phyloP scores from a whole-genome alignment of 75 land plant genomes.

The Adiantum capillusveneris region DNA sequence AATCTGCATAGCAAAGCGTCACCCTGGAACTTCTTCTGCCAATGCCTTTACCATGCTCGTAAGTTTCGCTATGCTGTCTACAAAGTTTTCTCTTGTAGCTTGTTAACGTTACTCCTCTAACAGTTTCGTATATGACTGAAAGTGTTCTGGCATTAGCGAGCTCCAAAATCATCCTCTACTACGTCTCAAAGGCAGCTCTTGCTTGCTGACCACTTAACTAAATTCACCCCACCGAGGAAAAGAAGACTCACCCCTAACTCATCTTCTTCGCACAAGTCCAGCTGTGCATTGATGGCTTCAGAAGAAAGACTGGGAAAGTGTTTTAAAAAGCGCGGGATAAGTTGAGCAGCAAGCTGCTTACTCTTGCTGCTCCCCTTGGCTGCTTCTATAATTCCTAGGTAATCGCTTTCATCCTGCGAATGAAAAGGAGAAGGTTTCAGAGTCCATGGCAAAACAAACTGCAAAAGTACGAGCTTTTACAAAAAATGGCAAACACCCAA shows the following conservation, averaged over 20 bases:
- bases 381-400: constrained; percentile 75
- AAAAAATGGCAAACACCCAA: no score
- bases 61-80: no score
- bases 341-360: constrained; percentile 97
- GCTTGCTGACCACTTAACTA: neutral
- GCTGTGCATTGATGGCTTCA: constrained; percentile 51
- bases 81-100: no score
- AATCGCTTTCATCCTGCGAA: constrained; percentile 69
- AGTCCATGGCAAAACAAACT: no score
- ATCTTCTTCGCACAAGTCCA: constrained; percentile 84
- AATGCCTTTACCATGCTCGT: no score
- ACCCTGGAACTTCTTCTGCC: no score
- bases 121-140: no score
- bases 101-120: no score
- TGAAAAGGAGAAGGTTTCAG: neutral
- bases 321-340: constrained; percentile 93
- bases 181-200: neutral
- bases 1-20: no score
- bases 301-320: constrained; percentile 54
- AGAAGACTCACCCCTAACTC: constrained; percentile 76
- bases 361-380: constrained; percentile 66
- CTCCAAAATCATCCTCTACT: no score
- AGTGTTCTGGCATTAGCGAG: no score
- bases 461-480: no score
- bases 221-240: constrained; percentile 6